Base-by-base conservation (phyloP, 441 rosid species). In the Iberis amara region DNA sequence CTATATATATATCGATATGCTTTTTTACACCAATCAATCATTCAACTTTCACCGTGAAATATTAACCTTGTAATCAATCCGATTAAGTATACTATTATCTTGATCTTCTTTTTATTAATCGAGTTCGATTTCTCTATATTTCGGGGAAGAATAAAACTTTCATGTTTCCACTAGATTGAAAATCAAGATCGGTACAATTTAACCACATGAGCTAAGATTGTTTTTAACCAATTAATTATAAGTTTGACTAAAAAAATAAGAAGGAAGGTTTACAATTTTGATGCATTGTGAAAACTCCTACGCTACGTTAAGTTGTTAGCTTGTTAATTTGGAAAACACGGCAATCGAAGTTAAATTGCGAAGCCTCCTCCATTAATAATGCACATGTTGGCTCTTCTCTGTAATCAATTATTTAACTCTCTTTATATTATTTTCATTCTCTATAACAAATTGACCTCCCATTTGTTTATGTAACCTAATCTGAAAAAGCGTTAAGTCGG, bases 401-500 rank as follows among this genome's bases (percentile, higher is more conserved):
- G 15, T 35, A 0, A 33, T 3, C 18, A 7, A 32, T 24, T 31
- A 12, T 27, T 23, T 10, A 31, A 14, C 8, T 32, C 6, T 11
- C 37, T 1, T 33, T 42, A 23, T n/a, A 48, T 2, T 38, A 8
- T 31, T 27, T 50, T 8, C 24, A 40, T 39, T 42, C 3, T 52
- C 27, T 36, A 52, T 52, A 43, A 12, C 14, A 10, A 28, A 7
- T 38, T 30, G 47, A 53, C 60, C 7, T 13, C 18, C n/a, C 39
- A 62, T 32, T 63, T 63, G 45, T 55, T 49, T 42, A 42, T 43
- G 58, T 45, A 2, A 4, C 27, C 26, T 4, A 33, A 49, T 40
- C 57, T 57, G 53, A 28, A 50, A 57, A 36, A 44, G 42, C 63
- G 53, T 30, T 35, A 64, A 21, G 63, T 56, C 68, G 68, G 63